Base-by-base conservation (phyloP, 148 eudicot species). In the Suaeda aralocaspica region DNA sequence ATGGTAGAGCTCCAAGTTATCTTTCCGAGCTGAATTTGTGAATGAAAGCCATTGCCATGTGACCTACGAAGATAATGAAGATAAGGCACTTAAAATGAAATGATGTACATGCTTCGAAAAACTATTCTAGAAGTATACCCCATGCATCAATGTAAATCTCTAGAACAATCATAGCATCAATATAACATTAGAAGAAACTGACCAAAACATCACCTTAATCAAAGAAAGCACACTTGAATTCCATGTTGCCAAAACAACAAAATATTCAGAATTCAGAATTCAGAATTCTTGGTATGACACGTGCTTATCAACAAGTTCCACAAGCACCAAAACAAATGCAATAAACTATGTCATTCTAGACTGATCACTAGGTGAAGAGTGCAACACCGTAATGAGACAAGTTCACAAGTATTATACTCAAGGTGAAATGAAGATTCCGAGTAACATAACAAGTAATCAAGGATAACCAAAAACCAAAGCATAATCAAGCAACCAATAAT, bases 41-140 rank as follows among this genome's bases (percentile, higher is more conserved):
- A 94, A 94, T 25, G 95, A 79, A 66, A 93, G 89, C 98, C 98
- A 93, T 70, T 91, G 91, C 98, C 98, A 93, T 15, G 98, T 84
- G 56, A 91, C 84, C 96, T 93, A 83, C 65, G 12, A 30, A 60
- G 18, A 36, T 28, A 62, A 21, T 11, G 22, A 31, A 36, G 21
- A 39, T 36, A 29, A 41, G 44, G 22, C 0, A 59, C 58, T 45
- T 50, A 41, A 11, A 61, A 48, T 8, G 59, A 70, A 5, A 36
- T 21, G 7, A 58, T n/a, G 26, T 4, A 46, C 24, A 10, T 46
- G 18, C 24, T 12, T 9, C 63, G n/a, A n/a, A n/a, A n/a, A n/a
- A n/a, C n/a, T n/a, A n/a, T n/a, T n/a, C n/a, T 6, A 10, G 44
- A 18, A 33, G 25, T n/a, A 21, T 15, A 22, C 0, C 39, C 46